phyloP scores from a whole-genome alignment of 805 yeast genomes.

The Osmozyma mogii region DNA sequence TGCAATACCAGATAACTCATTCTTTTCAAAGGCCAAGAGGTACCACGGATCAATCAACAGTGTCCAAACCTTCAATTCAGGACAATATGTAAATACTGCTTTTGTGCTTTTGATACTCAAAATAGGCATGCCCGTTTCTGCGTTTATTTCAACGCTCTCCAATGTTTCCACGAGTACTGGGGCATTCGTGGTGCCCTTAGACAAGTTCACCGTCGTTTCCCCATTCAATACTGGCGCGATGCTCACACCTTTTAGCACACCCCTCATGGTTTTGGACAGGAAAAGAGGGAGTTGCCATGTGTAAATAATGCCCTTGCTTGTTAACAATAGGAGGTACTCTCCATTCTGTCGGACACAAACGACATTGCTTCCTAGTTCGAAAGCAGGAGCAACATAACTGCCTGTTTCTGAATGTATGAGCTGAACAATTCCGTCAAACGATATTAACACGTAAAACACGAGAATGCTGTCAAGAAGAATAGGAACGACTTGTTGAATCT shows the following conservation, averaged over 20 bases:
- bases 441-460: slow-evolving; percentile 44
- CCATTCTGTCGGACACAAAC: slow-evolving; percentile 28
- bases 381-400: slow-evolving; percentile 34
- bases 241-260: slow-evolving; percentile 36
- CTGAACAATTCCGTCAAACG: slow-evolving; percentile 51
- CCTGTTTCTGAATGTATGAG: slow-evolving; percentile 39
- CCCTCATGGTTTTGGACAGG: slow-evolving; percentile 13
- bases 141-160: slow-evolving; percentile 23
- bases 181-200: slow-evolving; percentile 8
- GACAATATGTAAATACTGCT: slow-evolving; percentile 37
- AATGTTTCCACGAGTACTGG: slow-evolving; percentile 6
- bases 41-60: slow-evolving; percentile 41
- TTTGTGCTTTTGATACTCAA: slow-evolving; percentile 26
- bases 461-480: slow-evolving; percentile 24
- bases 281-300: slow-evolving; percentile 38
- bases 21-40: slow-evolving; percentile 8
- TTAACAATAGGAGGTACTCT: slow-evolving; percentile 34
- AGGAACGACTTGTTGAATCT: slow-evolving; percentile 41
- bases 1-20: slow-evolving; percentile 1
- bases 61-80: slow-evolving; percentile 39
- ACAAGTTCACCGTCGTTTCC: slow-evolving; percentile 11
- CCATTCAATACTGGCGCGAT: slow-evolving; percentile 45
- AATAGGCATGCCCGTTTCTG: slow-evolving; percentile 33
- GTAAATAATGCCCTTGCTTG: slow-evolving; percentile 43
- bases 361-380: slow-evolving; percentile 46